Evolutionary conservation across 495 filamentous ascomycete genomes (phyloP).

Genomic region (Tuber magnatum): DNA sequence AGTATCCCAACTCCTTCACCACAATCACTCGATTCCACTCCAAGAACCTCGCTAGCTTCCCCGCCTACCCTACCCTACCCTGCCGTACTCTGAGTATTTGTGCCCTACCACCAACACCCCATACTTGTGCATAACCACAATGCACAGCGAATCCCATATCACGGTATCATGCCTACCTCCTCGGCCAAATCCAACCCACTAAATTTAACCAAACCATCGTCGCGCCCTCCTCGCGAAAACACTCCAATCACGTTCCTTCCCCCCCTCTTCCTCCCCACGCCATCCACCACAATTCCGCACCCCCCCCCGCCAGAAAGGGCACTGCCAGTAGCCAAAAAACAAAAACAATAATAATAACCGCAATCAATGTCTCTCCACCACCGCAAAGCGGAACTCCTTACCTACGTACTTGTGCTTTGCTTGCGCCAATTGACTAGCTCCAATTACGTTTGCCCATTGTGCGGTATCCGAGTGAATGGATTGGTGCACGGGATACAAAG

Average conservation of each 20-base stretch:
- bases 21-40: background rate
- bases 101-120: background rate
- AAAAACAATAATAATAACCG: background rate
- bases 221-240: background rate
- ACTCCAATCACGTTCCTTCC: constrained; percentile 1
- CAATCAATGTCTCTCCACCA: constrained; percentile 1
- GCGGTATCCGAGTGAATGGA: background rate
- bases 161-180: background rate
- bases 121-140: background rate
- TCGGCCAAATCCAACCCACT: background rate
- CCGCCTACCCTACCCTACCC: background rate
- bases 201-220: background rate
- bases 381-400: background rate
- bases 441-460: background rate
- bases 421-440: background rate
- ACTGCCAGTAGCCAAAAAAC: background rate
- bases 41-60: background rate
- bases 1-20: background rate
- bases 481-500: background rate
- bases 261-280: background rate
- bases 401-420: background rate
- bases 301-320: background rate
- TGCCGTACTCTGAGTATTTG: too few relatives aligned
- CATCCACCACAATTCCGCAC: background rate
- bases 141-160: background rate